Base-by-base conservation (phyloP, 1,284 basidiomycete species). In the Rhizoctonia solani region DNA sequence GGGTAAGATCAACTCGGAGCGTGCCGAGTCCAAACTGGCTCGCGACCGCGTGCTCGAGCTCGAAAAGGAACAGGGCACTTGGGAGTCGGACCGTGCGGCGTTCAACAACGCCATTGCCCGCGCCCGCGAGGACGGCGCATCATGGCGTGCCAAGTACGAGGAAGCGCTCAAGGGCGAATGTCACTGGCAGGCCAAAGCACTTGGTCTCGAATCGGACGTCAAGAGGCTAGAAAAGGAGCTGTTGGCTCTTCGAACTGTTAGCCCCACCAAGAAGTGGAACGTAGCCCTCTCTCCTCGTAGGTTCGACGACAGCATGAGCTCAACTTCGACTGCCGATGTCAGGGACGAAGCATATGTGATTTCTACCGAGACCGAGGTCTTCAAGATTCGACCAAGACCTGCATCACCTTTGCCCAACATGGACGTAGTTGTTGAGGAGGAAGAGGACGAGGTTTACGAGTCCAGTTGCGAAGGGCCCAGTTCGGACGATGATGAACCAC, bases 11-110 rank as follows among this genome's bases (percentile, higher is more conserved):
- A 89, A 91, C 53, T 79, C 77, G 14, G 89, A 92, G 76, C 82
- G 87, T 46, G 81, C 85, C 52, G 89, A 90, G 67, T 86, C 86
- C 5, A 91, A 89, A 88, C 82, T 89, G 61, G 87, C 86, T 23
- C 81, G 86, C 19, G 88, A 88, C 66, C 83, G 68, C 16, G 39
- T 67, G 4, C 41, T 52, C 5, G 30, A 47, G 5, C 65, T 71
- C 16, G 55, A 61, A 23, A 32, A 42, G 2, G 59, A 68, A 16
- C 47, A 37, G 25, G 11, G n/a, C 27, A 34, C 59, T 3, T 68
- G 68, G 68, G 52, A 56, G 39, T 16, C 23, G 13, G 68, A 66
- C 13, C 32, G 41, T 16, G 52, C 25, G 19, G 50, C 39, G 19
- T 23, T 27, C 16, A 34, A 44, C 19, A 14, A 54, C 23, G 47